phyloP scores from a whole-genome alignment of 495 filamentous ascomycete species.

The Podospora tetraspora region DNA sequence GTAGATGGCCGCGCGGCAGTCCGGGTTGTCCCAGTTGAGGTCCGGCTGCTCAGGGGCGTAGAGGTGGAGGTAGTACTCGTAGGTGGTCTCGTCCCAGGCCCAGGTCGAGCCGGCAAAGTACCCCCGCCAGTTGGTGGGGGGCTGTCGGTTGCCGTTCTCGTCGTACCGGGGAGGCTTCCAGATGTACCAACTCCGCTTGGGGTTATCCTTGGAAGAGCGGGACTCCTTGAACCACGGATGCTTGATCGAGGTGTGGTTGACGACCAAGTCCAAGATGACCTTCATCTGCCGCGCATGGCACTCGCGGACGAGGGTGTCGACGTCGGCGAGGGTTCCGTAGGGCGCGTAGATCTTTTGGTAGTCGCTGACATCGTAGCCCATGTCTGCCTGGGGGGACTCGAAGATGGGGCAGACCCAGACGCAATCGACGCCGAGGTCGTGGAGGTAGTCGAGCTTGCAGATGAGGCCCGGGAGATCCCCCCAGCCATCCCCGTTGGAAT shows the following conservation, averaged over 20 bases:
- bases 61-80: slow-evolving; percentile 67
- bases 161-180: slow-evolving; percentile 60
- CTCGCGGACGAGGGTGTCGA: slow-evolving; percentile 52
- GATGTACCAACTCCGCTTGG: slow-evolving; percentile 69
- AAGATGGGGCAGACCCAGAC: slow-evolving; percentile 63
- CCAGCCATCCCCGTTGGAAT: slow-evolving; percentile 61
- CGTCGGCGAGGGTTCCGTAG: slow-evolving; percentile 63
- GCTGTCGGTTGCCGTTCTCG: slow-evolving; percentile 52
- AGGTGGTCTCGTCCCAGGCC: slow-evolving; percentile 58
- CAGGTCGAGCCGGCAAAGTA: slow-evolving; percentile 54
- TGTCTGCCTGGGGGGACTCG: slow-evolving; percentile 41
- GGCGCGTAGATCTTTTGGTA: slow-evolving; percentile 55
- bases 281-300: slow-evolving; percentile 60
- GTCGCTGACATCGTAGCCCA: slow-evolving; percentile 64
- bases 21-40: slow-evolving; percentile 68
- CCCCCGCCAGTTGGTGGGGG: slow-evolving; percentile 67
- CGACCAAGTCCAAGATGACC: slow-evolving; percentile 68
- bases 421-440: slow-evolving; percentile 57
- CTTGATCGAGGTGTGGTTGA: slow-evolving; percentile 74
- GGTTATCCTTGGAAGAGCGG: slow-evolving; percentile 52
- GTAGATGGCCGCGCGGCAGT: slow-evolving; percentile 58
- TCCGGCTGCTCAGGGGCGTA: slow-evolving; percentile 64
- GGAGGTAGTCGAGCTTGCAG: slow-evolving; percentile 61
- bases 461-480: slow-evolving; percentile 66
- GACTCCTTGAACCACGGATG: slow-evolving; percentile 72